phyloP scores from a whole-genome alignment of 371 early-diverging fungal species.

The Mortierella sp. region DNA sequence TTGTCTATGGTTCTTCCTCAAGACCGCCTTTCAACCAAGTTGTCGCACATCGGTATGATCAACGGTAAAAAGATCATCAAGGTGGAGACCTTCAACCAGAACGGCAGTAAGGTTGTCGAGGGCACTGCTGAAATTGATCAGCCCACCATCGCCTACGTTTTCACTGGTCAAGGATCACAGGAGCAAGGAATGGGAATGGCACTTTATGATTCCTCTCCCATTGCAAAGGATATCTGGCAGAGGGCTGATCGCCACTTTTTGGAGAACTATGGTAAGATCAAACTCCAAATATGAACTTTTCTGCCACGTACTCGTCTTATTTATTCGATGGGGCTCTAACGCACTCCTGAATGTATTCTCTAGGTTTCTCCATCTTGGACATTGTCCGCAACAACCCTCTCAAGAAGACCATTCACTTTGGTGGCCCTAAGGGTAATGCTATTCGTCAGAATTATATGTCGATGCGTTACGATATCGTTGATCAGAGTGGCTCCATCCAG shows the following conservation, averaged over 20 bases:
- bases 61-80: constrained; percentile 96
- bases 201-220: constrained; percentile 85
- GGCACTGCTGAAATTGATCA: constrained; percentile 96
- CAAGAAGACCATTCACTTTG: constrained; percentile 93
- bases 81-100: constrained; percentile 91
- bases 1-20: constrained; percentile 91
- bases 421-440: constrained; percentile 90
- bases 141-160: constrained; percentile 91
- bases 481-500: constrained; percentile 76
- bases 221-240: constrained; percentile 94
- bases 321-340: background rate
- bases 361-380: constrained; percentile 88
- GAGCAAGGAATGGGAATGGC: constrained; percentile 98
- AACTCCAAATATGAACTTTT: background rate
- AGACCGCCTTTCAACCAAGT: constrained; percentile 89
- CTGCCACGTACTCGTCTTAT: background rate
- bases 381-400: constrained; percentile 95
- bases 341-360: background rate
- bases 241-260: constrained; percentile 92
- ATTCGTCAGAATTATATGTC: constrained; percentile 92
- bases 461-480: constrained; percentile 92
- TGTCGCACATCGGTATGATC: constrained; percentile 96
- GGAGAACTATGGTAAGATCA: constrained; percentile 75
- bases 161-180: constrained; percentile 98
- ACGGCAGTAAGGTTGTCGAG: constrained; percentile 87